Evolutionary conservation across 2,329 filamentous ascomycete species (phyloP).

Genomic region (Graphilbum fragrans): DNA sequence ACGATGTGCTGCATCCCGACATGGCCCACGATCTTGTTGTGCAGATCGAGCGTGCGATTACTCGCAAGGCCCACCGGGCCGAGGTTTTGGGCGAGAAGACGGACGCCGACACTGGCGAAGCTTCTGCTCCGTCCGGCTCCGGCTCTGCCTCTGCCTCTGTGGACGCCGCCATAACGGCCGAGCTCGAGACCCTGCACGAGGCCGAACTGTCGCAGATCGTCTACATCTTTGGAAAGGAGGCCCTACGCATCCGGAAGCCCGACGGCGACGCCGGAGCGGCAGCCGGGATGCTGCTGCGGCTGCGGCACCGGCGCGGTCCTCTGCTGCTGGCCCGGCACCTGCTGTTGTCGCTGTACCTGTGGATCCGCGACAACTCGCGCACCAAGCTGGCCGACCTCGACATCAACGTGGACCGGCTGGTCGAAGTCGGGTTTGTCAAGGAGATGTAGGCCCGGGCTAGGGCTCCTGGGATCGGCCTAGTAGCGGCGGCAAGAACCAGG

Average conservation of each 20-base stretch:
- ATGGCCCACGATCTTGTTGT: constrained; percentile 44
- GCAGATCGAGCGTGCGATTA: constrained; percentile 43
- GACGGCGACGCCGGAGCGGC: background rate
- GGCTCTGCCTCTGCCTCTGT: background rate
- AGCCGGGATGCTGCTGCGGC: no score
- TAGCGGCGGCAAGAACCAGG: no score
- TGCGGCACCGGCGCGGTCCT: constrained; percentile 1
- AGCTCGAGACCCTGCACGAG: constrained; percentile 28
- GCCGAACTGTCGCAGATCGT: constrained; percentile 36
- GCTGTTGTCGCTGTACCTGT: constrained; percentile 45
- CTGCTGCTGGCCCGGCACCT: constrained; percentile 28
- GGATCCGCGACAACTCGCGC: constrained; percentile 53
- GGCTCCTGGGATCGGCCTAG: no score
- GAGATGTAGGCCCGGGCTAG: no score
- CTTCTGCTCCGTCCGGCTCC: background rate
- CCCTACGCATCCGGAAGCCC: constrained; percentile 34
- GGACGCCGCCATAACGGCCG: constrained; percentile 10
- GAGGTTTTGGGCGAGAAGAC: background rate
- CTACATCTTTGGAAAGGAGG: constrained; percentile 50
- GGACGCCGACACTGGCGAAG: background rate
- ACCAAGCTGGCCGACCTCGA: constrained; percentile 53
- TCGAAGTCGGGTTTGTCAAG: constrained; percentile 60
- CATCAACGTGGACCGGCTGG: constrained; percentile 45
- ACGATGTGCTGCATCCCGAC: constrained; percentile 55
- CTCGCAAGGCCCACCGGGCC: constrained; percentile 14